Conservation (phyloP, 2,329 filamentous ascomycete genomes). For the Penicillium brasilianum region DNA sequence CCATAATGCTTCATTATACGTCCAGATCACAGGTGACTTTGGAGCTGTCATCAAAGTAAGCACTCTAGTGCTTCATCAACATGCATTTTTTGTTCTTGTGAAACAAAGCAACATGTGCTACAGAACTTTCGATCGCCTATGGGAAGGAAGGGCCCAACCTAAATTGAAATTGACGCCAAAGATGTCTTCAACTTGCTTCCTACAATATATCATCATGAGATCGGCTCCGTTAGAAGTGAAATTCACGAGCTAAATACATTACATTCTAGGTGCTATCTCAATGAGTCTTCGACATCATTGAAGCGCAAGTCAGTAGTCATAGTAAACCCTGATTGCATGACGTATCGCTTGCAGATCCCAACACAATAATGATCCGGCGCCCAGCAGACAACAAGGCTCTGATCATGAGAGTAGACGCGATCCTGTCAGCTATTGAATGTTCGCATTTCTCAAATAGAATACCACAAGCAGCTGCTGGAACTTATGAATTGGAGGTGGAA, state of each 20-base stretch:
- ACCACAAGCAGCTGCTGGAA: too few species aligned
- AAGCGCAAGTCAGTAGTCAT: background rate
- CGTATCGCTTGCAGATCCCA: background rate
- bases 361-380: background rate
- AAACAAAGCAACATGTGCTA: too few species aligned
- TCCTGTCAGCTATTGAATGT: background rate
- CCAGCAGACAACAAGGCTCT: too few species aligned
- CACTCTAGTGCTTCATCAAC: too few species aligned
- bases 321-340: background rate
- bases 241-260: background rate
- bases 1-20: too few species aligned
- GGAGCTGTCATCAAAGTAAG: too few species aligned
- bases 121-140: too few species aligned
- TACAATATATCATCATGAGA: background rate
- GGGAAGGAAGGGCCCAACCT: too few species aligned
- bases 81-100: too few species aligned
- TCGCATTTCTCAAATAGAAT: too few species aligned
- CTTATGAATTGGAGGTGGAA: background rate
- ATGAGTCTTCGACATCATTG: background rate
- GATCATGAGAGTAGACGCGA: too few species aligned
- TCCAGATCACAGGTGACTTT: too few species aligned
- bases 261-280: background rate
- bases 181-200: background rate
- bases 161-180: background rate
- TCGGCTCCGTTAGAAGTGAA: background rate